Percentiles rank a stretch among this genome's conserved stretches.
phyloP scores from a whole-genome alignment of 306 rosid species.

The Ceratonia siliqua region DNA sequence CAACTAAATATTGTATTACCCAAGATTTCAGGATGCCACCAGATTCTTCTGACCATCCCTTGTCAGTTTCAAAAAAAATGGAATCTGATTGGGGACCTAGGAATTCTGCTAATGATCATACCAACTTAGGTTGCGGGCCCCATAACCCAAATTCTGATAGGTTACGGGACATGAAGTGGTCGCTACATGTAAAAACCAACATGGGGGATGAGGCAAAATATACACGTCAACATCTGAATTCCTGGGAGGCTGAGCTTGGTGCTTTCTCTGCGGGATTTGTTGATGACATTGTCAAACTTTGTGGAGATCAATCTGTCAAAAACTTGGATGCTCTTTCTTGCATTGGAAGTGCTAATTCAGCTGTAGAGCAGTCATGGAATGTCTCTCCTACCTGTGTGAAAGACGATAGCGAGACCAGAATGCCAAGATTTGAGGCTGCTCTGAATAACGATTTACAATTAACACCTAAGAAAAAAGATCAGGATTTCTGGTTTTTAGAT shows the following conservation, averaged over 20 bases:
- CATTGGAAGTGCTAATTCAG: conserved; percentile 28
- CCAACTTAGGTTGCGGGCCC: conserved; percentile 30
- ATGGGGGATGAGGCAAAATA: conserved; percentile 46
- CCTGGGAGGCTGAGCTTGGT: conserved; percentile 50
- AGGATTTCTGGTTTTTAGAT: conserved; percentile 51
- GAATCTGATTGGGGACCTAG: conserved; percentile 46
- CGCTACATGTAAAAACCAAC: conserved; percentile 67
- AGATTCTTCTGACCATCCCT: conserved; percentile 26
- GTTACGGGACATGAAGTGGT: conserved; percentile 56
- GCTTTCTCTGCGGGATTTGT: conserved; percentile 40
- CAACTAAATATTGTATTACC: no score
- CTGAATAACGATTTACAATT: conserved; percentile 33
- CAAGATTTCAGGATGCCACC: conserved; percentile 32
- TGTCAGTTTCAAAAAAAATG: conserved; percentile 25
- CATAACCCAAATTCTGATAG: conserved; percentile 33
- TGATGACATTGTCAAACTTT: conserved; percentile 32
- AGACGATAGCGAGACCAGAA: conserved; percentile 5
- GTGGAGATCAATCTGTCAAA: conserved; percentile 37
- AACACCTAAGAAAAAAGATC: conserved; percentile 47
- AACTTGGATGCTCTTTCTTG: conserved; percentile 38
- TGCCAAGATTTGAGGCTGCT: conserved; percentile 48
- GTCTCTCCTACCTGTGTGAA: no score
- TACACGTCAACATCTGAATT: conserved; percentile 38
- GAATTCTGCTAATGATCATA: conserved; percentile 35
- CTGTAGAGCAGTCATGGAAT: conserved; percentile 39